Evolutionary conservation across 202 grass and related monocot genomes (phyloP).

Genomic region (Schoenoplectus tabernaemontani): DNA sequence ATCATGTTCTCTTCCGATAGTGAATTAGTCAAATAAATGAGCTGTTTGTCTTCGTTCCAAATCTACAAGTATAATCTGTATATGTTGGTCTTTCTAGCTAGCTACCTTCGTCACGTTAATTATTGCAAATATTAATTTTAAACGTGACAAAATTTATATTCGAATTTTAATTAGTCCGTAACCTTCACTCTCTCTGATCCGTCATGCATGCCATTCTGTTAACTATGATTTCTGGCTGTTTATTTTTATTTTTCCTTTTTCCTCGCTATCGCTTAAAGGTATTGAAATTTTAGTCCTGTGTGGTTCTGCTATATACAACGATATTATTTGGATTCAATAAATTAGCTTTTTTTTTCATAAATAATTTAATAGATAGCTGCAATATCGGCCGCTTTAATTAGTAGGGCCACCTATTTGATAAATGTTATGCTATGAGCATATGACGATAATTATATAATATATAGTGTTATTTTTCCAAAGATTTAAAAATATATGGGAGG

Average conservation of each 20-base stretch:
- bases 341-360: no score
- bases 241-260: neutral
- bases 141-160: neutral
- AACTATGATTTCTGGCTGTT: neutral
- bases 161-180: neutral
- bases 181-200: neutral
- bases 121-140: neutral
- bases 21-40: neutral
- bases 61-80: no score
- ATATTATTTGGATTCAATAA: no score
- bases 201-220: neutral
- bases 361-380: no score
- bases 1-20: neutral
- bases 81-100: neutral
- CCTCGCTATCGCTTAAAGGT: neutral
- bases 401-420: no score
- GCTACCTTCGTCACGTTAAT: neutral
- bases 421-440: no score
- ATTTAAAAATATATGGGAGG: no score
- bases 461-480: no score
- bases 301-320: no score
- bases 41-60: slow-evolving; percentile 4
- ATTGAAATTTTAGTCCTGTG: no score
- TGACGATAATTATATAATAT: no score
- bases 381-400: no score